Evolutionary conservation across 768 basidiomycete genomes (phyloP).

Genomic region (Suillus paluster): DNA sequence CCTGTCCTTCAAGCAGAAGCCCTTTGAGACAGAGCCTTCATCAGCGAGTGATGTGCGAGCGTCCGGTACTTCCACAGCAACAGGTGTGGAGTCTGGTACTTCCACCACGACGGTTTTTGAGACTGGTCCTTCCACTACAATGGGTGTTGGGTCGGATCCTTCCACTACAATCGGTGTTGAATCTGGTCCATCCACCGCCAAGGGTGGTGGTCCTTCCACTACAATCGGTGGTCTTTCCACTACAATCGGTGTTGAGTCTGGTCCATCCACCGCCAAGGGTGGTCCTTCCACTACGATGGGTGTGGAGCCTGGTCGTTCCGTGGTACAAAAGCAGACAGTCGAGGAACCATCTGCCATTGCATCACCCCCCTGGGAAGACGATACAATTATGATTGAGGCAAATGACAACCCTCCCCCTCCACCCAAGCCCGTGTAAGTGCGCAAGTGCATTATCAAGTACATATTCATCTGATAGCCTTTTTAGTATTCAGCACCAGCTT

Average conservation of each 20-base stretch:
- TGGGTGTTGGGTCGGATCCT: background rate
- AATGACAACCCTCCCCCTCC: background rate
- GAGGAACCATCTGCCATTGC: background rate
- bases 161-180: background rate
- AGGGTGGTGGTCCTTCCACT: too few relatives aligned
- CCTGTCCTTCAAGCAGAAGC: background rate
- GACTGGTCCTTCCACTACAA: background rate
- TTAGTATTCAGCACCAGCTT: constrained; percentile 7
- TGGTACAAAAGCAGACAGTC: background rate
- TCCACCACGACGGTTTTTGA: too few relatives aligned
- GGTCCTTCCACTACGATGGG: background rate
- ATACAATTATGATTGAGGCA: too few relatives aligned
- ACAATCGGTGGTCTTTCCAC: too few relatives aligned
- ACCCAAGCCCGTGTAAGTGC: background rate
- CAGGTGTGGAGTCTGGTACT: background rate
- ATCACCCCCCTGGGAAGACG: background rate
- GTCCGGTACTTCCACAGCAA: background rate
- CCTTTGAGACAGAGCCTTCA: background rate
- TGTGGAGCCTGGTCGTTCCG: background rate
- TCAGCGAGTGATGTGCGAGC: too few relatives aligned
- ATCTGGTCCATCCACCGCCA: background rate
- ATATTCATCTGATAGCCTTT: background rate
- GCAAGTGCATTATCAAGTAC: background rate
- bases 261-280: background rate
- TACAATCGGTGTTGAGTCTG: background rate